These are phyloP conservation scores for Pelargonium fulgidum DNA, from an alignment of 441 rosid species.

Conservation along the genomic window DNA sequence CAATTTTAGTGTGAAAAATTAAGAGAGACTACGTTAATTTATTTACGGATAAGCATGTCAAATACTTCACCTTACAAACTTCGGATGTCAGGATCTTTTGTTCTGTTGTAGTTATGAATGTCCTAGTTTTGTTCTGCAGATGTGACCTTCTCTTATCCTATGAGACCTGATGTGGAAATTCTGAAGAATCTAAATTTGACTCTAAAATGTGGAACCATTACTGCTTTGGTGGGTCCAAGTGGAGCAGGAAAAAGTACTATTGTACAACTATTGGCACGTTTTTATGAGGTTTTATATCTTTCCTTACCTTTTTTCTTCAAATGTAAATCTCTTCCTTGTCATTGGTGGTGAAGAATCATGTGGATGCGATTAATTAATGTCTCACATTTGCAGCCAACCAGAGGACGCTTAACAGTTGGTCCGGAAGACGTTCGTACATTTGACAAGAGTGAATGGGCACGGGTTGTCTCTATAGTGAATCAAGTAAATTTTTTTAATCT, in stretches of 20 bases:
- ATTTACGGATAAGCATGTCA: not conserved
- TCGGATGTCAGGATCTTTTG: not conserved
- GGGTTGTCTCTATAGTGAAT: conserved; percentile 77
- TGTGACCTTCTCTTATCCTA: conserved; percentile 78
- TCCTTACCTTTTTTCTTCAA: conserved; percentile 8
- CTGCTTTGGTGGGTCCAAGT: conserved; percentile 90
- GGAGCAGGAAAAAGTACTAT: conserved; percentile 96
- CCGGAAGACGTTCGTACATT: conserved; percentile 87
- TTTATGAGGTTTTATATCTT: conserved; percentile 58
- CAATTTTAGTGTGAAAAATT: not conserved
- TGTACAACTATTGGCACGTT: conserved; percentile 86
- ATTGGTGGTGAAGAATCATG: conserved; percentile 13
- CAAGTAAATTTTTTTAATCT: conserved; percentile 43
- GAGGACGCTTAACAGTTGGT: conserved; percentile 73
- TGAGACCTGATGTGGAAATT: conserved; percentile 72
- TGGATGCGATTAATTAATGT: conserved; percentile 20
- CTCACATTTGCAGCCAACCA: conserved; percentile 57
- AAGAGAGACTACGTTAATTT: not conserved
- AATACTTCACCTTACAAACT: not conserved
- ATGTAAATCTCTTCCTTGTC: not conserved
- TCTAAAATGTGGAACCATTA: conserved; percentile 69
- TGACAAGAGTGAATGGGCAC: conserved; percentile 92
- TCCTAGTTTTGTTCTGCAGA: conserved; percentile 43
- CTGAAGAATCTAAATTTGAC: conserved; percentile 62
- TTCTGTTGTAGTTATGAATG: conserved; percentile 11